Evolutionary conservation across 225 moss, liverwort and hornwort genomes (phyloP), one percentile per base, ranked within the genome.

Genomic region (Bryum argenteum): DNA sequence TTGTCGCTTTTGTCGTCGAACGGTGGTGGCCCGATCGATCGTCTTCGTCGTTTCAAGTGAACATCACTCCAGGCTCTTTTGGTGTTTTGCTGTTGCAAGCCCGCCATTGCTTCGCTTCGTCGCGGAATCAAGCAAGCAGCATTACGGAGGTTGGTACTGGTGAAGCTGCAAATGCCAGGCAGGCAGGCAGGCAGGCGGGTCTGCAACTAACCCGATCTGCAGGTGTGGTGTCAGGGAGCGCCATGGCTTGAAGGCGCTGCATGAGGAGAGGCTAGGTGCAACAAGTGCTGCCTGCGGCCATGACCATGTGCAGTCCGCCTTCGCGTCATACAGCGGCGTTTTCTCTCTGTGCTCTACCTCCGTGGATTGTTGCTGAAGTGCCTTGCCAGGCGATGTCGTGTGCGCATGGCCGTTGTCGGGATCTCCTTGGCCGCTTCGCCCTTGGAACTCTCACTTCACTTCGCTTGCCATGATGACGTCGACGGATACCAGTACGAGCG

Each of bases 291-390:
- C 69, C 81, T 69, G 73, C 45, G 65, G 24, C 73, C 52, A 64
- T 77, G 67, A 77, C 65, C 82, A 74, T 78, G 82, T 82, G 78
- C 74, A 63, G 33, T 10, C 11, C 24, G 61, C 71, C 64, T 17
- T 43, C 19, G 33, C 57, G 63, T 55, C 18, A 54, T 65, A 65
- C 65, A 74, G 73, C 57, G 56, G 65, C 65, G 19, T 54, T 71
- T 56, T 33, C 60, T 26, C 3, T 28, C 39, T 73, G 67, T 61
- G 55, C 26, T 22, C 47, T 37, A 39, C 47, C 63, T 72, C 62
- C 28, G 64, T 58, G 68, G 69, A 72, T 69, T 52, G 52, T 53
- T 48, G 74, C 65, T 58, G 71, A 26, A 19, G 22, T 58, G 50
- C 39, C 65, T 54, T n/a, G 74, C 39, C 66, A 48, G 20, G 79